Evolutionary conservation across 192 early-diverging fungal species (phyloP).

Genomic region (Funneliformis geosporum): DNA sequence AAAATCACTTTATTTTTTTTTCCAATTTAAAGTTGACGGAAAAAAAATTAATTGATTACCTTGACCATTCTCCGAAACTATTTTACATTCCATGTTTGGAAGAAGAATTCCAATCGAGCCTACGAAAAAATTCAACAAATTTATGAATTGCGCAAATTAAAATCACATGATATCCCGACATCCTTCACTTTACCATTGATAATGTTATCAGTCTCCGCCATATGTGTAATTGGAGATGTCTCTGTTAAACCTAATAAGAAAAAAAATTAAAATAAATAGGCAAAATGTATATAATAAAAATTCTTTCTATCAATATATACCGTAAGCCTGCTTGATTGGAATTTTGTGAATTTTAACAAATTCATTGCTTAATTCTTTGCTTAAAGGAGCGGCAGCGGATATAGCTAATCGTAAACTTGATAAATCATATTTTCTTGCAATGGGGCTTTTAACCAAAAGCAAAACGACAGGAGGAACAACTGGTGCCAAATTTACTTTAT

Average conservation of each 20-base stretch:
- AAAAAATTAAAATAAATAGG: background rate
- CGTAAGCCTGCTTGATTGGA: constrained; percentile 65
- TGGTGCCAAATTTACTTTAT: constrained; percentile 45
- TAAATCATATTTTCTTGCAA: constrained; percentile 65
- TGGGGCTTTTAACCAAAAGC: constrained; percentile 63
- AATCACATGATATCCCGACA: background rate
- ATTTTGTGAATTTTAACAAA: constrained; percentile 39
- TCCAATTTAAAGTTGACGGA: background rate
- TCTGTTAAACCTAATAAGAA: constrained; percentile 51
- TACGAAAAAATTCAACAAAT: constrained; percentile 28
- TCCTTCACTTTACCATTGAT: constrained; percentile 38
- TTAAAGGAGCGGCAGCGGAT: constrained; percentile 67
- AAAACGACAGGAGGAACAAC: constrained; percentile 73
- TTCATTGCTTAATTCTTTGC: constrained; percentile 36
- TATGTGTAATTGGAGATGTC: constrained; percentile 53
- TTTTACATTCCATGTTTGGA: constrained; percentile 69
- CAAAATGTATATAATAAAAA: background rate
- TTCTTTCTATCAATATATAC: constrained; percentile 41
- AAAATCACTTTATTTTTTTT: background rate
- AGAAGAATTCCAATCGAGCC: constrained; percentile 72
- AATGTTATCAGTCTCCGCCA: constrained; percentile 37
- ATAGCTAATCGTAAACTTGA: constrained; percentile 51
- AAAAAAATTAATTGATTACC: constrained; percentile 23
- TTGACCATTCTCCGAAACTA: constrained; percentile 73
- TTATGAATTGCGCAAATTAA: background rate